Conservation (phyloP, 2,329 filamentous ascomycete genomes). For the Davidsoniella neocaledoniae region DNA sequence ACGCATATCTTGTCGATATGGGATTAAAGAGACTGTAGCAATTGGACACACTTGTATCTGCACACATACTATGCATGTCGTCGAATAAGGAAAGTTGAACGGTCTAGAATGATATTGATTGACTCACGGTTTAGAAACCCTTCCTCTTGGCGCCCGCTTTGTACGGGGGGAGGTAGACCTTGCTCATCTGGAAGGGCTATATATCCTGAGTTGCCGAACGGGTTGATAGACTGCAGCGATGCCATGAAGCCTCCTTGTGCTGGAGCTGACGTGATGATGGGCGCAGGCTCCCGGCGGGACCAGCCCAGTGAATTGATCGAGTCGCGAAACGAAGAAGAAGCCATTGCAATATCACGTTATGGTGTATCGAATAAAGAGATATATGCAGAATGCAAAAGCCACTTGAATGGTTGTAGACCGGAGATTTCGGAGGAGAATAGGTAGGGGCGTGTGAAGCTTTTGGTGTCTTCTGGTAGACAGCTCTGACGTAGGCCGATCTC, state of each 20-base stretch:
- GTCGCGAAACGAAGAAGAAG: conserved; percentile 77
- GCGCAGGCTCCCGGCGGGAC: conserved; percentile 67
- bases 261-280: conserved; percentile 52
- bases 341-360: conserved; percentile 37
- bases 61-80: no score
- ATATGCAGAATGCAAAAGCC: background rate
- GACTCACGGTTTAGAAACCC: conserved; percentile 87
- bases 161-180: conserved; percentile 38
- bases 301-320: conserved; percentile 91
- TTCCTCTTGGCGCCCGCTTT: conserved; percentile 76
- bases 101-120: conserved; percentile 3
- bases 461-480: no score
- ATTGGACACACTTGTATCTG: no score
- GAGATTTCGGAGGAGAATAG: no score
- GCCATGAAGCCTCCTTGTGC: conserved; percentile 60
- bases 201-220: conserved; percentile 74
- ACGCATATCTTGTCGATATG: no score
- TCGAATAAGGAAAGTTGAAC: conserved; percentile 12
- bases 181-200: conserved; percentile 57
- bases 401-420: no score
- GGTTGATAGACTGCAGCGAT: conserved; percentile 70
- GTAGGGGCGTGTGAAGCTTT: no score
- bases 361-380: background rate
- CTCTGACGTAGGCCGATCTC: no score
- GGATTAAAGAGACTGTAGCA: no score